Percentiles rank a stretch among this genome's conserved stretches.
Conservation (phyloP, 805 yeast genomes). For the Ogataea trehaloabstinens region DNA sequence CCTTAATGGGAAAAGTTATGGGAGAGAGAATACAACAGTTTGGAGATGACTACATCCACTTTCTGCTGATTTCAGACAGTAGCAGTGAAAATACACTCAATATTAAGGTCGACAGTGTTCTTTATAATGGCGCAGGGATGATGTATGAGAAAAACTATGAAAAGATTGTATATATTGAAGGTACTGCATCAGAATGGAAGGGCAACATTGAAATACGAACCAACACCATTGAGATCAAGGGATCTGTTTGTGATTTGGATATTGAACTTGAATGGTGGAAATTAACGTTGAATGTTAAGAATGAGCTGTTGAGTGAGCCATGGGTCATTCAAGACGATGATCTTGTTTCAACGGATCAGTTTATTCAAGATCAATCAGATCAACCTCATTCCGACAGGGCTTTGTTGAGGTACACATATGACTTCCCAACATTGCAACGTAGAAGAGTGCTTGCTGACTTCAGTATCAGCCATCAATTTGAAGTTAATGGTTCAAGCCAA, state of each 20-base stretch:
- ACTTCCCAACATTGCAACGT: not conserved
- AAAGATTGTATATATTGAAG: constrained; percentile 28
- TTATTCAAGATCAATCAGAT: not conserved
- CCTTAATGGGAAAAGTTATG: constrained; percentile 36
- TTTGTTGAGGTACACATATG: not conserved
- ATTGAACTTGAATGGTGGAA: constrained; percentile 39
- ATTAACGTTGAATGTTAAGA: constrained; percentile 23
- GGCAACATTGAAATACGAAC: constrained; percentile 31
- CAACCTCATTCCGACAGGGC: too few species aligned
- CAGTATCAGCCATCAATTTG: not conserved
- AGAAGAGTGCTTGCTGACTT: not conserved
- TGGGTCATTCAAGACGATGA: constrained; percentile 32
- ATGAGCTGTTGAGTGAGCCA: constrained; percentile 24
- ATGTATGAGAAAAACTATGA: constrained; percentile 22
- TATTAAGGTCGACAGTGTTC: constrained; percentile 23
- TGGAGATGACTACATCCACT: constrained; percentile 10
- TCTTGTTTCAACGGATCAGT: constrained; percentile 1
- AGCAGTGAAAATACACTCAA: constrained; percentile 23
- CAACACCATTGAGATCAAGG: constrained; percentile 24
- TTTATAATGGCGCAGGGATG: constrained; percentile 23
- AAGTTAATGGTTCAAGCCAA: not conserved
- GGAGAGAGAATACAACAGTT: constrained; percentile 29
- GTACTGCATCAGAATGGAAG: constrained; percentile 18
- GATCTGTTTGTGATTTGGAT: constrained; percentile 20
- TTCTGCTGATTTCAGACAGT: constrained; percentile 32